Evolutionary conservation across 164 flowering plant species (phyloP), one percentile per base, ranked within the genome.

Genomic region (Hamamelis virginiana): DNA sequence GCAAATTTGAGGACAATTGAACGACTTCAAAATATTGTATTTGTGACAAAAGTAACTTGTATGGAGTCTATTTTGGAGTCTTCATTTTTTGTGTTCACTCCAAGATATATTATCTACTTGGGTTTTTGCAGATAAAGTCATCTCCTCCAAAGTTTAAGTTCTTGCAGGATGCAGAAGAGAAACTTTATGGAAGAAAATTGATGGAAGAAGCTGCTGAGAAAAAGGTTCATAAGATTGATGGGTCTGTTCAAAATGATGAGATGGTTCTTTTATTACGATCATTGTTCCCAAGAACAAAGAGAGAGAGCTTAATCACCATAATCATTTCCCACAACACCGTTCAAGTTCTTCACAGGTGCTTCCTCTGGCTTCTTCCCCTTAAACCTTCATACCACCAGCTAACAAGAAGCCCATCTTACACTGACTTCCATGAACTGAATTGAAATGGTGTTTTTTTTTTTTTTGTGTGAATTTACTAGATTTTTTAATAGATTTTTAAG

Each of bases 81-180:
- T n/a, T n/a, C n/a, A n/a, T n/a, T n/a, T n/a, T n/a, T n/a, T n/a
- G n/a, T n/a, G n/a, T n/a, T n/a, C n/a, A n/a, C n/a, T n/a, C n/a
- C n/a, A n/a, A n/a, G n/a, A n/a, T n/a, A n/a, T n/a, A n/a, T n/a
- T n/a, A n/a, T n/a, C n/a, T n/a, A n/a, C n/a, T n/a, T n/a, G n/a
- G n/a, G n/a, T n/a, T n/a, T n/a, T n/a, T n/a, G n/a, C n/a, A 57
- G 72, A 56, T 83, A 3, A 80, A 59, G 59, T 68, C 83, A n/a
- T 82, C 88, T 10, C 86, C 86, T 47, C 85, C 89, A 26, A 78
- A 73, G 68, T 85, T 85, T 80, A 85, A 78, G 80, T 85, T 85
- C 75, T 74, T 85, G 71, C 80, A 77, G 62, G 86, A 81, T 52
- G 89, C 89, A 23, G 89, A 85, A 72, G 86, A 81, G 71, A 85